Evolutionary conservation across 306 rosid genomes (phyloP).

Genomic region (Malus sylvestris): DNA sequence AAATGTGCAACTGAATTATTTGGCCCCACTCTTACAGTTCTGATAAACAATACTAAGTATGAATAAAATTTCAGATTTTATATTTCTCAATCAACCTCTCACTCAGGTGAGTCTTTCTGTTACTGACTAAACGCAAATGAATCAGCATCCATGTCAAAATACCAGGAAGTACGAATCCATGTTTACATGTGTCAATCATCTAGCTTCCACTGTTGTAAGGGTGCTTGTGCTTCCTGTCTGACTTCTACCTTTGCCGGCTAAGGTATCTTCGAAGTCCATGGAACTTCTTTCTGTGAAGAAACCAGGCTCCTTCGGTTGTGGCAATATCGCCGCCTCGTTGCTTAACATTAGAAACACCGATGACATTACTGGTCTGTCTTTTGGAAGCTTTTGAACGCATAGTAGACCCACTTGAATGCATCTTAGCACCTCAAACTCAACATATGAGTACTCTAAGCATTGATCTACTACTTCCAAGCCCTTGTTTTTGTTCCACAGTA

Average conservation of each 20-base stretch:
- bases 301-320: conserved; percentile 20
- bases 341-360: conserved; percentile 9
- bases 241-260: neutral
- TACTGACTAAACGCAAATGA: no score
- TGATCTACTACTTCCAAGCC: conserved; percentile 1
- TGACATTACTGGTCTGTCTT: conserved; percentile 20
- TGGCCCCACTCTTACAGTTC: no score
- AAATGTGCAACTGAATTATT: neutral
- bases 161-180: no score
- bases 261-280: neutral
- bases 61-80: neutral
- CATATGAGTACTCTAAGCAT: neutral
- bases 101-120: neutral
- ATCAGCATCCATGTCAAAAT: no score
- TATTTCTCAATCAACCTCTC: neutral
- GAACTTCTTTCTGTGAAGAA: conserved; percentile 18
- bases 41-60: no score
- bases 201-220: neutral
- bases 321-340: neutral
- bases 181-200: neutral
- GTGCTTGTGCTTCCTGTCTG: neutral
- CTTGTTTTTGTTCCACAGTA: conserved; percentile 10
- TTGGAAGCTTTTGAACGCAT: conserved; percentile 10
- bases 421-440: conserved; percentile 1
- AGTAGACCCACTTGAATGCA: conserved; percentile 21